Conservation (phyloP, 768 basidiomycete species). For the Termitomyces sp. region DNA sequence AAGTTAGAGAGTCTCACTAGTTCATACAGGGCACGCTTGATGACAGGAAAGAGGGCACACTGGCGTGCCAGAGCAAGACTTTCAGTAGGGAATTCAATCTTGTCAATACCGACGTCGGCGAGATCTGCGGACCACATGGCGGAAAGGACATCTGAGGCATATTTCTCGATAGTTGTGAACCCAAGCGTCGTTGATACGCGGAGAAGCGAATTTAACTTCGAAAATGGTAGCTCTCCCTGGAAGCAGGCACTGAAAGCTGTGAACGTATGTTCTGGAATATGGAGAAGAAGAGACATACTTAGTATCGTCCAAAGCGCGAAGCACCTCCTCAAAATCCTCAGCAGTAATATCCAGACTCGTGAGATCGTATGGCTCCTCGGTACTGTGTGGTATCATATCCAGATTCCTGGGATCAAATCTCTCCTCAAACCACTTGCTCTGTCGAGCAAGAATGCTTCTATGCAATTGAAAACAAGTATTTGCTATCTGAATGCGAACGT, state of each 20-base stretch:
- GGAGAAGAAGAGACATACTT: conserved; percentile 19
- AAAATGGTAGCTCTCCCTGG: conserved; percentile 20
- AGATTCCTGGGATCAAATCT: conserved; percentile 6
- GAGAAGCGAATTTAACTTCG: conserved; percentile 23
- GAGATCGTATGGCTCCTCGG: conserved; percentile 1
- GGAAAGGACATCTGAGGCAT: conserved; percentile 22
- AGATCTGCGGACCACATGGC: conserved; percentile 27
- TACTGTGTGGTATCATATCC: not conserved
- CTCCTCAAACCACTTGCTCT: conserved; percentile 13
- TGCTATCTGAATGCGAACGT: conserved; percentile 9
- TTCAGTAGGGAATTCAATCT: conserved; percentile 20
- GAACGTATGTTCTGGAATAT: not conserved
- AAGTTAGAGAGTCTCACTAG: conserved; percentile 24
- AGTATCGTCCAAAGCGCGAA: conserved; percentile 24
- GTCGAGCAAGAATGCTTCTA: conserved; percentile 12
- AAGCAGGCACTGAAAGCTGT: conserved; percentile 11
- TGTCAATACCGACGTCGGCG: conserved; percentile 13
- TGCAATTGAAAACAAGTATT: conserved; percentile 12
- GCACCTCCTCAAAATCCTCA: conserved; percentile 26
- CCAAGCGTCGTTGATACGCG: conserved; percentile 27
- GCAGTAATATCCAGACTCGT: conserved; percentile 5
- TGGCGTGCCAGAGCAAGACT: conserved; percentile 25
- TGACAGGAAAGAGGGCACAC: conserved; percentile 21
- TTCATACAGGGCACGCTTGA: conserved; percentile 34
- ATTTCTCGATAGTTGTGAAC: conserved; percentile 23